Base-by-base conservation (phyloP, 306 rosid species). In the Medicago lupulina region DNA sequence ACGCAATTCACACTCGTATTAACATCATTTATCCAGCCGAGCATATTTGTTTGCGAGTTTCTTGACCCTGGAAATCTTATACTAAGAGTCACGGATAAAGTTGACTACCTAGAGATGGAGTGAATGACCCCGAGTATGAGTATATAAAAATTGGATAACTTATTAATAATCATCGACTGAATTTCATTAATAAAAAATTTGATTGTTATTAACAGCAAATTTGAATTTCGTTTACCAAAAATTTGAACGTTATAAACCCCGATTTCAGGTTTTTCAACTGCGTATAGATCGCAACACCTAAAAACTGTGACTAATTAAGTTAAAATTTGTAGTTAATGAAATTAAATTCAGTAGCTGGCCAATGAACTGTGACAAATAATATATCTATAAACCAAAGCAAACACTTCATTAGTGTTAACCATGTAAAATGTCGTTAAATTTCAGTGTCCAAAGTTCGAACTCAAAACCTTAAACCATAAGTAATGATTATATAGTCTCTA, bases 381-480 rank as follows among this genome's bases (percentile, higher is more conserved):
- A 28, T 28, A 34, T 34, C 38, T 5, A 5, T 34, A 5, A 34
- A 34, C 38, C 38, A 34, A 34, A 34, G 7, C 38, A 34, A 34
- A 34, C 38, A 34, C 7, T 34, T 34, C 38, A 34, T 6, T 34
- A 34, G 38, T 34, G 38, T 34, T 34, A 34, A 34, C 51, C 90
- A 85, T 15, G 81, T n/a, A 67, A 46, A 46, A 46, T 46, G n/a
- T 13, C 2, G 15, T 46, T 12, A 2, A 49, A 49, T 49, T 6
- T 49, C 1, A 8, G 55, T 15, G 9, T 49, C 18, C 18, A 49
- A 49, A 49, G 55, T 49, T 49, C 19, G 14, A 49, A 49, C 19
- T 15, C 55, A 15, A 49, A 49, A 50, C 9, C 55, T n/a, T 50
- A n/a, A 49, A 49, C n/a, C 31, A 21, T 57, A 21, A 58, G 16